Conservation (phyloP, 805 yeast genomes). For the Nakazawaea wyomingensis region DNA sequence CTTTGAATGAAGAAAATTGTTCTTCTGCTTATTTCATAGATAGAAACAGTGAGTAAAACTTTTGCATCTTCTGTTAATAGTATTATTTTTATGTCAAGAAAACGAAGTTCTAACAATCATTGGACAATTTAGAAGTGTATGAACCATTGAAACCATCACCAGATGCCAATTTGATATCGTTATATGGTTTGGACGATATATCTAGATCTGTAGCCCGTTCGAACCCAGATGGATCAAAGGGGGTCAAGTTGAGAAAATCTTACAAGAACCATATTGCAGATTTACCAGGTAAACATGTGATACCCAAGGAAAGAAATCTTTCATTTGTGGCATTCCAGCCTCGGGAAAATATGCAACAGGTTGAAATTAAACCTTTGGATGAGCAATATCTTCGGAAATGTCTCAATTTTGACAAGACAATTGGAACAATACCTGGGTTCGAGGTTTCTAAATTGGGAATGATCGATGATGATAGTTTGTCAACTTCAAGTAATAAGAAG, state of each 20-base stretch:
- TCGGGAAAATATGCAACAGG: constrained; percentile 36
- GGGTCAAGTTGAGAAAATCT: constrained; percentile 88
- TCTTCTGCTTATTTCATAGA: constrained; percentile 25
- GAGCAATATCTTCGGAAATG: constrained; percentile 42
- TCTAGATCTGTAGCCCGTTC: constrained; percentile 82
- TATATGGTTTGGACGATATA: constrained; percentile 62
- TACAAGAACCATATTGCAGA: constrained; percentile 90
- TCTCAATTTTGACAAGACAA: constrained; percentile 56
- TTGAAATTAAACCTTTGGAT: constrained; percentile 45
- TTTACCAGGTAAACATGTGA: constrained; percentile 71
- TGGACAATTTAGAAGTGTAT: constrained; percentile 26
- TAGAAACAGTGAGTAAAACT: constrained; percentile 18
- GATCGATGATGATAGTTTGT: constrained; percentile 33
- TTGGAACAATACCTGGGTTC: constrained; percentile 62
- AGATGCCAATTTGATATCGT: constrained; percentile 57
- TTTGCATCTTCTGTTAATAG: constrained; percentile 7
- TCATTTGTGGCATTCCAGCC: constrained; percentile 34
- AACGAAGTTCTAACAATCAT: not conserved
- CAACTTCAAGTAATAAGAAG: not conserved
- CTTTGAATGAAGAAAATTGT: no score
- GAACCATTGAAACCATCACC: constrained; percentile 62
- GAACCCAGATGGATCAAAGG: constrained; percentile 84
- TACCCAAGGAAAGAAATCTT: constrained; percentile 44
- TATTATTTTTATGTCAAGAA: not conserved
- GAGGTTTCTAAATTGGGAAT: constrained; percentile 64